Evolutionary conservation across 2,329 filamentous ascomycete species (phyloP).

Genomic region (Escovopsis sp.): DNA sequence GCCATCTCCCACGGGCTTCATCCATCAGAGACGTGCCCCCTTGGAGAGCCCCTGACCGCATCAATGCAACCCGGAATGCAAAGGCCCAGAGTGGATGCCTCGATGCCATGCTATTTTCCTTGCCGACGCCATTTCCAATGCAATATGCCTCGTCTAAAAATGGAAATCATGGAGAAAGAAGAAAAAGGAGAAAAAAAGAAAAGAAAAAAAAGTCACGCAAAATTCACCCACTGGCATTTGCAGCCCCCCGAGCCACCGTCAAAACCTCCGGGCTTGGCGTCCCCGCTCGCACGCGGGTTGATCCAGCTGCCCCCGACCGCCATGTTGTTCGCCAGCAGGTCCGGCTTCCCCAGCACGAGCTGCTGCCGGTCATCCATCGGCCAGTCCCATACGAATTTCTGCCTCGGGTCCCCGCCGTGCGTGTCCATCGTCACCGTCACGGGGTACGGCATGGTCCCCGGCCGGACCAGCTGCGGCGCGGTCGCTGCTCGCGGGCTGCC

Average conservation of each 20-base stretch:
- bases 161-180: no score
- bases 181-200: no score
- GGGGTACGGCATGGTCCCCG: slow-evolving; percentile 50
- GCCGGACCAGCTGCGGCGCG: slow-evolving; percentile 22
- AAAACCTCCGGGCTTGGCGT: slow-evolving; percentile 40
- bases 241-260: slow-evolving; percentile 51
- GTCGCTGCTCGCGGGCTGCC: slow-evolving; percentile 14
- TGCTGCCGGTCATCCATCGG: slow-evolving; percentile 31
- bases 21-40: no score
- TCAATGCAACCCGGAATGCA: no score
- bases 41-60: no score
- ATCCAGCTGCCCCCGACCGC: slow-evolving; percentile 35
- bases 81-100: no score
- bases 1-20: no score
- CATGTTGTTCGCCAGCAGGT: slow-evolving; percentile 34
- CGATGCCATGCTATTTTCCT: no score
- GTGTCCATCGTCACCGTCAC: slow-evolving; percentile 46
- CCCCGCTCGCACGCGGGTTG: slow-evolving; percentile 31
- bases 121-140: not conserved
- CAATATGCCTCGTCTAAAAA: not conserved
- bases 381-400: slow-evolving; percentile 42
- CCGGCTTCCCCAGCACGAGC: slow-evolving; percentile 28
- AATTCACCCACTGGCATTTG: slow-evolving; percentile 47
- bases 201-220: slow-evolving; percentile 9
- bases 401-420: slow-evolving; percentile 39